Evolutionary conservation across 2,329 filamentous ascomycete species (phyloP).

Genomic region (Metarhizium anisopliae): DNA sequence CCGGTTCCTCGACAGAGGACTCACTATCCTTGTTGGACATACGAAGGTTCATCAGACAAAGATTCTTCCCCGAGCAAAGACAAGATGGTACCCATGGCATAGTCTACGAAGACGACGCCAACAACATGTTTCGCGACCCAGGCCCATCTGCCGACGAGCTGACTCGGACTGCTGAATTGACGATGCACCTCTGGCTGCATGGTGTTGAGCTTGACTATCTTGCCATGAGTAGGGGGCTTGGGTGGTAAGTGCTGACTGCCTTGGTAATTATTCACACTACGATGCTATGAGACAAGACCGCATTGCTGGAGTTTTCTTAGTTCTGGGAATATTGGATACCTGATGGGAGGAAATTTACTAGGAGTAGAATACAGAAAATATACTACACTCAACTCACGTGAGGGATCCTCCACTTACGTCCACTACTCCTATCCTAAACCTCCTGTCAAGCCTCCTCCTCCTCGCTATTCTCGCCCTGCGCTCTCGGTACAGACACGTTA

Average conservation of each 20-base stretch:
- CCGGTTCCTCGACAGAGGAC: background rate
- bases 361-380: background rate
- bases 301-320: background rate
- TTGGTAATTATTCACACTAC: background rate
- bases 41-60: constrained; percentile 3
- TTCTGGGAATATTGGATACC: background rate
- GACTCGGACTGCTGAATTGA: constrained; percentile 3
- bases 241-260: background rate
- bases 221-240: background rate
- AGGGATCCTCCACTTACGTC: background rate
- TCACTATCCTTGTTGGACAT: background rate
- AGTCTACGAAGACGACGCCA: constrained; percentile 7
- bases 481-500: background rate
- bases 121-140: constrained; percentile 2
- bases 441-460: background rate
- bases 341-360: background rate
- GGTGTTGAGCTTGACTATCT: constrained; percentile 6
- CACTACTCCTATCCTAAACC: background rate
- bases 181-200: constrained; percentile 7
- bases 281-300: background rate
- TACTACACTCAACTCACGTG: background rate
- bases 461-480: background rate
- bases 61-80: constrained; percentile 4
- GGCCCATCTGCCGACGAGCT: constrained; percentile 1
- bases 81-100: constrained; percentile 6